These are phyloP conservation scores for Kwoniella heveanensis DNA, from an alignment of 768 basidiomycete genomes.

Conservation along the genomic window DNA sequence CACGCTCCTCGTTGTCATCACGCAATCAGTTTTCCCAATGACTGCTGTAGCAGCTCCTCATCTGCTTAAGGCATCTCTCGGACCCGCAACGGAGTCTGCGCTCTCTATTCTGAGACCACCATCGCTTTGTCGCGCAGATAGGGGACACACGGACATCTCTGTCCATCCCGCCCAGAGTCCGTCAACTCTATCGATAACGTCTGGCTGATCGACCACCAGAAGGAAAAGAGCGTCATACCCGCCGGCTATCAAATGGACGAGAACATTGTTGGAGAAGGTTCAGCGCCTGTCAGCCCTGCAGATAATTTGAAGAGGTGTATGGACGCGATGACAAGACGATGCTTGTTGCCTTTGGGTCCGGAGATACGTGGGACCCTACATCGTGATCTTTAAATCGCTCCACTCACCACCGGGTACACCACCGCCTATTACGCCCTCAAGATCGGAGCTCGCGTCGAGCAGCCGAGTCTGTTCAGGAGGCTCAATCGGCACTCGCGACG, in stretches of 20 bases:
- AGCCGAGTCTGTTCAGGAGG: constrained; percentile 82
- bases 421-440: constrained; percentile 86
- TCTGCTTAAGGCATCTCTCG: constrained; percentile 27
- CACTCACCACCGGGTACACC: constrained; percentile 91
- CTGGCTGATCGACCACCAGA: constrained; percentile 65
- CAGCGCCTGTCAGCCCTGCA: too few species aligned
- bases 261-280: neutral
- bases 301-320: too few species aligned
- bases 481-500: constrained; percentile 82
- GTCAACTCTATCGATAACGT: constrained; percentile 55
- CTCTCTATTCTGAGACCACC: constrained; percentile 39
- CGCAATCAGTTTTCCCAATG: too few species aligned
- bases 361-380: too few species aligned
- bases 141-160: constrained; percentile 57
- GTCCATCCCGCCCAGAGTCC: constrained; percentile 53
- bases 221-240: constrained; percentile 98
- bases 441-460: constrained; percentile 70
- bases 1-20: too few species aligned
- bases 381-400: neutral
- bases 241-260: constrained; percentile 66
- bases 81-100: constrained; percentile 21
- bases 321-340: too few species aligned
- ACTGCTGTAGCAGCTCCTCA: neutral
- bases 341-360: too few species aligned
- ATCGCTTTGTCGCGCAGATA: constrained; percentile 50